A percentile compares a stretch with the other conserved stretches of the same genome.
These are phyloP conservation scores for Mortierella sp. DNA, from an alignment of 371 early-diverging fungal genomes.

Conservation along the genomic window DNA sequence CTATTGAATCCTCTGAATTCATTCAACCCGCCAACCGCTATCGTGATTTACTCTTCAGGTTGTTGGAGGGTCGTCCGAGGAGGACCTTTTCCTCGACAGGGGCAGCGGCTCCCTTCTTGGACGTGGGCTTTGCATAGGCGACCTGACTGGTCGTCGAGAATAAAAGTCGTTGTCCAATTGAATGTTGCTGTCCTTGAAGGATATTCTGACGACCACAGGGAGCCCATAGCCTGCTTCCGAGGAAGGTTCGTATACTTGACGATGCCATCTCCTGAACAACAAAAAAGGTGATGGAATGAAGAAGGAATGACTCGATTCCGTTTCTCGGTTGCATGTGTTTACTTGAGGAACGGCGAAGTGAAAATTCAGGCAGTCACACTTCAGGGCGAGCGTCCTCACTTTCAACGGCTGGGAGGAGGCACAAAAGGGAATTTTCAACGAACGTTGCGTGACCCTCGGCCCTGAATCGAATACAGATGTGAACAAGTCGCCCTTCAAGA, in stretches of 20 bases:
- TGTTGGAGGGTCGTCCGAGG: constrained; percentile 94
- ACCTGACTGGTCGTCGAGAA: constrained; percentile 29
- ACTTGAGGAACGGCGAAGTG: no score
- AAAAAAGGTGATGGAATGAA: neutral
- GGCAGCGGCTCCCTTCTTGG: constrained; percentile 73
- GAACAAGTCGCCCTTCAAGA: no score
- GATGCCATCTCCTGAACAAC: constrained; percentile 11
- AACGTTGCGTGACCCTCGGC: no score
- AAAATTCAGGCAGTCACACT: no score
- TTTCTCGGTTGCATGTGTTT: no score
- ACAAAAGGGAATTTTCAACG: no score
- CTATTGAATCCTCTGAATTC: neutral
- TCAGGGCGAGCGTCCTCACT: no score
- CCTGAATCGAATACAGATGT: no score
- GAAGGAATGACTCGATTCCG: neutral
- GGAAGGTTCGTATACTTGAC: constrained; percentile 11
- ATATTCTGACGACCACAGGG: constrained; percentile 7
- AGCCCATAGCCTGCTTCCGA: constrained; percentile 23
- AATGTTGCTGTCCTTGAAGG: neutral
- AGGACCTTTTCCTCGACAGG: constrained; percentile 78
- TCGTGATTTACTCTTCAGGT: constrained; percentile 80
- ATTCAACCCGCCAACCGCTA: neutral
- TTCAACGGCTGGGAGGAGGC: no score
- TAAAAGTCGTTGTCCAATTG: constrained; percentile 16
- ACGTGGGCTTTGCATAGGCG: constrained; percentile 54